These are phyloP conservation scores for Candida tropicalis DNA, from an alignment of 1,139 yeast genomes.

Conservation along the genomic window DNA sequence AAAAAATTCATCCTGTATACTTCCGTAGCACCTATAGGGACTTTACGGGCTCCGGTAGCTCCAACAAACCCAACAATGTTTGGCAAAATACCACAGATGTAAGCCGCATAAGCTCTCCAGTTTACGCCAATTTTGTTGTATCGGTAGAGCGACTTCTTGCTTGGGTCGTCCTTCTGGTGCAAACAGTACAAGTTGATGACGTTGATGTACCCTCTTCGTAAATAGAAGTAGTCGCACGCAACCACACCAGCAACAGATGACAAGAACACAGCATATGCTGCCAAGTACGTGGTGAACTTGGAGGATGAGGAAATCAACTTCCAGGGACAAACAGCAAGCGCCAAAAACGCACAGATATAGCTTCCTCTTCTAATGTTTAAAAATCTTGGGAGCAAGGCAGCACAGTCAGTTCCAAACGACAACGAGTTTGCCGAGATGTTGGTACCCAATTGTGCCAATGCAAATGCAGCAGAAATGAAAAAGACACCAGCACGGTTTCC, in stretches of 20 bases:
- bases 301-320: slow-evolving; percentile 72
- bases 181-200: slow-evolving; percentile 63
- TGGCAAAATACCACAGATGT: slow-evolving; percentile 74
- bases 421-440: slow-evolving; percentile 88
- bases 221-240: slow-evolving; percentile 72
- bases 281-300: slow-evolving; percentile 79
- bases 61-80: slow-evolving; percentile 90
- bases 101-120: slow-evolving; percentile 80
- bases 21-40: slow-evolving; percentile 76
- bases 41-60: slow-evolving; percentile 61
- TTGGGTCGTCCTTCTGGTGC: slow-evolving; percentile 34
- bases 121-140: slow-evolving; percentile 67
- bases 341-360: slow-evolving; percentile 75
- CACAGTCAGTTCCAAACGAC: slow-evolving; percentile 89
- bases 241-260: slow-evolving; percentile 87
- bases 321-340: slow-evolving; percentile 88
- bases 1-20: slow-evolving; percentile 75
- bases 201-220: slow-evolving; percentile 71
- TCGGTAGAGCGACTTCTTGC: slow-evolving; percentile 49
- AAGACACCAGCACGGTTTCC: slow-evolving; percentile 81
- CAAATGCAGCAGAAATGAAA: slow-evolving; percentile 74
- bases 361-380: slow-evolving; percentile 83
- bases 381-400: slow-evolving; percentile 79
- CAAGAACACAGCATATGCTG: slow-evolving; percentile 85
- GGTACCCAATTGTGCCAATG: slow-evolving; percentile 85